Percentiles rank a stretch among this genome's conserved stretches.
Evolutionary conservation across 805 yeast species (phyloP).

Genomic region (Barnettozyma californica): DNA sequence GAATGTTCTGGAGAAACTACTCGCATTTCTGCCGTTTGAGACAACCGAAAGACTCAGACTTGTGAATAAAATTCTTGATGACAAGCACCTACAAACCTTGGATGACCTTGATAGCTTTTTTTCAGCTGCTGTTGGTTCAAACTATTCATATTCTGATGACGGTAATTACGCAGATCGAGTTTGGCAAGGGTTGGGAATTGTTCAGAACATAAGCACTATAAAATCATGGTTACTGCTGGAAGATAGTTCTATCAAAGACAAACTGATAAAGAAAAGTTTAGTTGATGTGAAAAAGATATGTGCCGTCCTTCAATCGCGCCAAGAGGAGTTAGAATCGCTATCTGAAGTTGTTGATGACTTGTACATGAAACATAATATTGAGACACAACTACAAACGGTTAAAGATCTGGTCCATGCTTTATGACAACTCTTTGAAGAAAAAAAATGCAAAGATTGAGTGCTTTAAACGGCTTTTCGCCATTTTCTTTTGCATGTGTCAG

Average conservation of each 20-base stretch:
- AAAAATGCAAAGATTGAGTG: neutral
- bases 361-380: slow-evolving; percentile 2
- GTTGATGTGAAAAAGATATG: neutral
- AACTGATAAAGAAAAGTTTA: slow-evolving; percentile 5
- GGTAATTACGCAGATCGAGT: slow-evolving; percentile 17
- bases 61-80: slow-evolving; percentile 15
- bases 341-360: slow-evolving; percentile 6
- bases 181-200: slow-evolving; percentile 14
- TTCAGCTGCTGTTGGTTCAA: neutral
- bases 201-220: slow-evolving; percentile 15
- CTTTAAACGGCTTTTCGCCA: neutral
- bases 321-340: slow-evolving; percentile 10
- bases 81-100: slow-evolving; percentile 11
- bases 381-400: slow-evolving; percentile 7
- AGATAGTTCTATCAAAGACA: slow-evolving; percentile 13
- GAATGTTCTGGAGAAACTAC: slow-evolving; percentile 10
- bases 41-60: slow-evolving; percentile 22
- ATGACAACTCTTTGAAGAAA: neutral
- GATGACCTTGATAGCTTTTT: slow-evolving; percentile 3
- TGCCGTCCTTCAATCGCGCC: neutral
- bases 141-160: slow-evolving; percentile 10
- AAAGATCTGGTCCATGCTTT: slow-evolving; percentile 9
- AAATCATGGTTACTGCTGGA: slow-evolving; percentile 19
- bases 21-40: slow-evolving; percentile 18
- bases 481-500: neutral